Evolutionary conservation across 2,329 filamentous ascomycete genomes (phyloP).

Genomic region (Sporothrix globosa): DNA sequence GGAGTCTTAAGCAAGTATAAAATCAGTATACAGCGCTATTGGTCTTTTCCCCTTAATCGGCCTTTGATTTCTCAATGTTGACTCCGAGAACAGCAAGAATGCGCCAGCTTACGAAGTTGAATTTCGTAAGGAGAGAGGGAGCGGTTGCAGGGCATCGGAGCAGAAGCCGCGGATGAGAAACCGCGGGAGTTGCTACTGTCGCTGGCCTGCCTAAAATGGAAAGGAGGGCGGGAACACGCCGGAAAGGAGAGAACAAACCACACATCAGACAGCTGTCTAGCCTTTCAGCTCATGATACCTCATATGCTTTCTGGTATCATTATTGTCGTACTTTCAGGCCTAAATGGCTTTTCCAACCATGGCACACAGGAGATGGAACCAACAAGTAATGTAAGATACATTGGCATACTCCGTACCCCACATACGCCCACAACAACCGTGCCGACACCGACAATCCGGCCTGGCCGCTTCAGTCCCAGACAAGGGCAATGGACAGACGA

Average conservation of each 20-base stretch:
- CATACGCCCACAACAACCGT: background rate
- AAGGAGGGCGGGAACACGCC: background rate
- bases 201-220: background rate
- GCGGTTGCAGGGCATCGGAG: background rate
- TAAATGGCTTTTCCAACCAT: background rate
- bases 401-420: too few relatives aligned
- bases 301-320: background rate
- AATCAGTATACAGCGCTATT: too few relatives aligned
- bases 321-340: background rate
- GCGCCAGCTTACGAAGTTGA: too few relatives aligned
- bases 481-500: background rate
- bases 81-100: constrained; percentile 4
- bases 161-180: background rate
- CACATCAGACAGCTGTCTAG: constrained; percentile 2
- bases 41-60: too few relatives aligned
- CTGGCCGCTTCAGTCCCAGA: constrained; percentile 6
- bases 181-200: too few relatives aligned
- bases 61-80: too few relatives aligned
- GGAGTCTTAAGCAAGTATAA: too few relatives aligned
- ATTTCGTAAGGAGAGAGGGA: constrained; percentile 10
- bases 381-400: background rate
- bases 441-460: constrained; percentile 7
- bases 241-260: constrained; percentile 2
- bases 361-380: background rate
- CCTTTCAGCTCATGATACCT: background rate